phyloP scores from a whole-genome alignment of 495 filamentous ascomycete species.

The Chlorociboria aeruginascens region DNA sequence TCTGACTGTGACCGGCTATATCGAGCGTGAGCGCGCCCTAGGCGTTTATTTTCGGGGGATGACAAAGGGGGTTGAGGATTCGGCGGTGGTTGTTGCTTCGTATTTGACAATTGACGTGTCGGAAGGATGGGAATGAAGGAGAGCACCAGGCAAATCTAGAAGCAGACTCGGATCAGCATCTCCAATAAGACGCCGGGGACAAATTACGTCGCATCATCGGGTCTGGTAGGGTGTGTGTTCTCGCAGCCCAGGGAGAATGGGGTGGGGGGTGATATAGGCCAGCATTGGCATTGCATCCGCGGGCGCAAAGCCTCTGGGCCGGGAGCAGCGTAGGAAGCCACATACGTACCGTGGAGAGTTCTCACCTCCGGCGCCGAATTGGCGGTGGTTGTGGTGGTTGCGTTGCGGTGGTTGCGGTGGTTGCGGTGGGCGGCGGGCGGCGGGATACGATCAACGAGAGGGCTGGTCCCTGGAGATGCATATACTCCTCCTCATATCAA shows the following conservation, averaged over 20 bases:
- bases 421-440: too few species aligned
- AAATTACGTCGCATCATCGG: too few species aligned
- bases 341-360: background rate
- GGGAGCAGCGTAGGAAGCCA: slow-evolving; percentile 1
- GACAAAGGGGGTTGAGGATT: slow-evolving; percentile 3
- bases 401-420: background rate
- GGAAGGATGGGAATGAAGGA: background rate
- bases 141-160: too few species aligned
- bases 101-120: background rate
- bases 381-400: background rate
- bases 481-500: too few species aligned
- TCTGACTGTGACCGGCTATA: background rate
- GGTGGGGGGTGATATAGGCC: background rate
- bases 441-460: background rate
- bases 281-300: background rate
- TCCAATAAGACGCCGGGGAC: too few species aligned
- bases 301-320: background rate
- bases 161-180: too few species aligned
- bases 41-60: background rate
- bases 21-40: background rate
- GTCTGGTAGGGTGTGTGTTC: too few species aligned
- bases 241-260: too few species aligned
- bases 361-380: slow-evolving; percentile 3
- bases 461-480: slow-evolving; percentile 11
- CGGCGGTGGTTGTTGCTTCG: background rate